Evolutionary conservation across 2,329 filamentous ascomycete genomes (phyloP), one percentile per base, ranked within the genome.

Genomic region (Trichoderma sp.): DNA sequence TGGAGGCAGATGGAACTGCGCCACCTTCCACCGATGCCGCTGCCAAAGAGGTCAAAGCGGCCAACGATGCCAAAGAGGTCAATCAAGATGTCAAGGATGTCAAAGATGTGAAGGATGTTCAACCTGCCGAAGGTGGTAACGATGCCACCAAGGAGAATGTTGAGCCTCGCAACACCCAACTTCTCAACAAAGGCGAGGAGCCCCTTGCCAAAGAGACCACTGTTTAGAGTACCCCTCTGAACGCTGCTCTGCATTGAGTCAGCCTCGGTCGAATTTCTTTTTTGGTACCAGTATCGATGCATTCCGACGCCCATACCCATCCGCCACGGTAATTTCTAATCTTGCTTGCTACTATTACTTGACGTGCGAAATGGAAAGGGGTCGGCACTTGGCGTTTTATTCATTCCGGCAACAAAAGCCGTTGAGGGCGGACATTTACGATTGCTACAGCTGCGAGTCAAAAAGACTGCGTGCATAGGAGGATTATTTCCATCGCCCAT

Each of bases 1-100:
- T 86, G 83, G 83, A 85, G 71, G 80, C 80, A 24, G 83, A 85
- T 66, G 81, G 74, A 56, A 74, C 76, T 21, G 69, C n/a, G 6
- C 9, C 56, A 21, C 15, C 61, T 21, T 21, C 43, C 43, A 21
- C 43, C 43, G n/a, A 18, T 51, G 43, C n/a, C 18, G n/a, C 43
- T 21, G 47, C 5, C 47, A 24, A 51, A 12, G n/a, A 53, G 11
- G 5, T 53, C 47, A 24, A 53, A 3, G 47, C 43, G 43, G 43
- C 43, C 43, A 21, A 24, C 47, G n/a, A 53, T 53, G 47, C 24
- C 47, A 24, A 53, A 24, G 11, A 53, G 3, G 5, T 24, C 47
- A 12, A 36, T 36, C 34, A 51, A 9, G 47, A 51, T 12, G 47
- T 12, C 18, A 12, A 51, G 4, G n/a, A 51, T 12, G 47, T 12